Base-by-base conservation (phyloP, 2,329 filamentous ascomycete genomes). In the Tolypocladium ovalisporum region DNA sequence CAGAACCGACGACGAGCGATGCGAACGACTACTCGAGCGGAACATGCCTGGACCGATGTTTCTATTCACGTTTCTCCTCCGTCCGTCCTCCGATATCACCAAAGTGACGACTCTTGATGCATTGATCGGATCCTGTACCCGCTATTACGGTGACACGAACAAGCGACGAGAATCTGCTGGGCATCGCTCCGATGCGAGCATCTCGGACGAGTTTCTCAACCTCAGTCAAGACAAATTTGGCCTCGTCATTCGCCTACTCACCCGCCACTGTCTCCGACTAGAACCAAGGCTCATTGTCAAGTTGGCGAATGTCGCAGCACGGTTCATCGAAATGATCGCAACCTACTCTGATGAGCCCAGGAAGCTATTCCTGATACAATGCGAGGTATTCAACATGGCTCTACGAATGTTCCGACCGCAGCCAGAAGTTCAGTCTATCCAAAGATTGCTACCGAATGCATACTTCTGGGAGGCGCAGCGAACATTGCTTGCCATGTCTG, bases 391-490 rank as follows among this genome's bases (percentile, higher is more conserved):
- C 54, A 73, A 73, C 57, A 56, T 39, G 12, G 62, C 62, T 22
- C 63, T 73, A 8, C 42, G 57, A 19, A 58, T 64, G 6, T 63
- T 73, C 37, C 66, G 62, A 57, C 66, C 64, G 8, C 63, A 64
- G n/a, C 59, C 59, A 22, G 60, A 62, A 17, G 55, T 62, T n/a
- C 62, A 63, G 47, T 57, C 61, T 3, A 63, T 65, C 27, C 65
- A 66, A 12, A 62, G 63, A 42, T 53, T 62, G 8, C 53, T 63
- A 3, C 69, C 68, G 12, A 68, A 71, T 56, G 58, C 62, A 2
- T 73, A 70, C 60, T 66, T 71, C 39, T 86, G 84, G 84, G 73
- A 79, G 56, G 82, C 82, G 0, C 80, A 85, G 60, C 78, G 75
- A 53, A 68, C 75, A 6, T 70, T 87, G 34, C 67, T 87, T 29